Evolutionary conservation across 306 rosid genomes (phyloP), one percentile per base, ranked within the genome.

Genomic region (barrel medic (Medicago truncatula)): DNA sequence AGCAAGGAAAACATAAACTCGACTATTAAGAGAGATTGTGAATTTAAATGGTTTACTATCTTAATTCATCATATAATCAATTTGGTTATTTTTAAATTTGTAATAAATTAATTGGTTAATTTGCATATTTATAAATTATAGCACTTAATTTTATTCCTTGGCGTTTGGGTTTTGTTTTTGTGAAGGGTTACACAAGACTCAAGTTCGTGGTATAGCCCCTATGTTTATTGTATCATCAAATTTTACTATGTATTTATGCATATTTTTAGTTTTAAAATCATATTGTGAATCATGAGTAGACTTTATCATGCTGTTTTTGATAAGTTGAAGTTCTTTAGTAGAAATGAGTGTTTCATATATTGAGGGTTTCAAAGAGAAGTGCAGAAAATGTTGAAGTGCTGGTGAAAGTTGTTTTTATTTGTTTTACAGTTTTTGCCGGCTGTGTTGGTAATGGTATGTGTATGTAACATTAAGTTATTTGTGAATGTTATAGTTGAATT

Each of bases 401-500:
- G n/a, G 6, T 44, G 50, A 44, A 12, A 44, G 50, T 44, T 44
- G 14, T 44, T 12, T 44, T 44, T 44, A 12, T 44, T 44, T 44
- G 50, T 11, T 44, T n/a, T 43, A 14, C 50, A 12, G 50, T n/a
- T 44, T 44, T 13, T 11, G 50, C 50, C 12, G 50, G 50, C 50
- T 44, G 50, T 44, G 50, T 44, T 44, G n/a, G 6, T 44, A 44
- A 44, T 44, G n/a, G 50, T 44, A 13, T 1, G 50, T 44, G 6
- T 12, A 44, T 44, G 2, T 23, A 16, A 21, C 12, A 39, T 39
- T 13, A 57, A 49, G 66, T 49, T 47, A 12, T 71, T 6, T 62
- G 9, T 76, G 63, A 43, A 8, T 63, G 78, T 9, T 57, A 14
- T 57, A 28, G 21, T 73, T 36, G 50, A 43, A 44, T 73, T 67